Conservation (phyloP, 495 filamentous ascomycete species). For the Penicillium malachiteum region DNA sequence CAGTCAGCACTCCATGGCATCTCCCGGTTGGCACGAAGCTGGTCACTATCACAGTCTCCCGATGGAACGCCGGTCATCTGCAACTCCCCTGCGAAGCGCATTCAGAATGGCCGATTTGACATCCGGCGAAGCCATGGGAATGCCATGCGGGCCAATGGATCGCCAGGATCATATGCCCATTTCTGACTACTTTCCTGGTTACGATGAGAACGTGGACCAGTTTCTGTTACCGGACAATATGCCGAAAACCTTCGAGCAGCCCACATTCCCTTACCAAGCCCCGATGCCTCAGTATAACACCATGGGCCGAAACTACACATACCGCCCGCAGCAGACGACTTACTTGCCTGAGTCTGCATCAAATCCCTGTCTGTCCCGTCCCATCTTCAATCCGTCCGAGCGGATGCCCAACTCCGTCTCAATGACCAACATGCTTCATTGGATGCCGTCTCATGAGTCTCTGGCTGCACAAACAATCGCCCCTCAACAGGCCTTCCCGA, state of each 20-base stretch:
- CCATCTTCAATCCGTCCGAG: constrained; percentile 45
- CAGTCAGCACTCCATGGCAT: constrained; percentile 42
- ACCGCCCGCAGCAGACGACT: constrained; percentile 32
- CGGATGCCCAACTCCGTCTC: constrained; percentile 41
- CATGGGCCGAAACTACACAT: constrained; percentile 40
- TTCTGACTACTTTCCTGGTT: constrained; percentile 40
- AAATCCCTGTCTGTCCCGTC: constrained; percentile 44
- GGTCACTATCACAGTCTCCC: constrained; percentile 27
- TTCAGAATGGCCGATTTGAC: constrained; percentile 41
- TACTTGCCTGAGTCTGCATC: constrained; percentile 45
- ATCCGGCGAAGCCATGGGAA: constrained; percentile 33
- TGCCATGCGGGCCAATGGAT: constrained; percentile 38
- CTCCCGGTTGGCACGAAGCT: constrained; percentile 43
- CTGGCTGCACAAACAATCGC: constrained; percentile 43
- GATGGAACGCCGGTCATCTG: constrained; percentile 36
- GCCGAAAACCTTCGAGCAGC: constrained; percentile 40
- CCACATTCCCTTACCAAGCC: constrained; percentile 35
- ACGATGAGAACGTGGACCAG: constrained; percentile 46
- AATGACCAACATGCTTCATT: constrained; percentile 45
- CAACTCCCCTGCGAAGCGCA: constrained; percentile 39
- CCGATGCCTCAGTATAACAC: constrained; percentile 39
- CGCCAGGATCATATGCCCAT: constrained; percentile 40
- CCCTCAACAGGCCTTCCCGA: constrained; percentile 33
- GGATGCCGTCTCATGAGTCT: constrained; percentile 40
- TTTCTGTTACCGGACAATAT: constrained; percentile 43